These are phyloP conservation scores for Aquilaria sinensis DNA, from an alignment of 345 rosid genomes.

Conservation along the genomic window DNA sequence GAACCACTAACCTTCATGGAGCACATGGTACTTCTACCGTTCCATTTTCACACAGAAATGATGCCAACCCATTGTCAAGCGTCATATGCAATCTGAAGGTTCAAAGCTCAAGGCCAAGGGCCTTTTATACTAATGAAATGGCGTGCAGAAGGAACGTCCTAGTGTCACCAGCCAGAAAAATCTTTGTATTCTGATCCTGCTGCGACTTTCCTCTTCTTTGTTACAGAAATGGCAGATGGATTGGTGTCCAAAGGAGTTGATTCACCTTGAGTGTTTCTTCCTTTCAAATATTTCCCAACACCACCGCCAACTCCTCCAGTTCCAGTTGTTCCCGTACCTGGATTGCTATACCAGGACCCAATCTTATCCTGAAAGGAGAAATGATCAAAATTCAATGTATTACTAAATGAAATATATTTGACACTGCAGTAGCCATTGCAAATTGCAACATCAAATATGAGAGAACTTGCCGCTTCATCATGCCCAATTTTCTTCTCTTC, in stretches of 20 bases:
- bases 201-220: slow-evolving; percentile 67
- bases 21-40: no score
- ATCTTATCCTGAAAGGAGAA: slow-evolving; percentile 54
- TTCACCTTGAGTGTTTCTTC: slow-evolving; percentile 39
- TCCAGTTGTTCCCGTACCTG: slow-evolving; percentile 59
- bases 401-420: no score
- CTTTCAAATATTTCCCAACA: slow-evolving; percentile 74
- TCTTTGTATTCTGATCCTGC: slow-evolving; percentile 47
- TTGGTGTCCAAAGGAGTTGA: slow-evolving; percentile 26
- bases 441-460: background rate
- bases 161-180: slow-evolving; percentile 73
- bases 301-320: slow-evolving; percentile 46
- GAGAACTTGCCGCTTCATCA: slow-evolving; percentile 48
- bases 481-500: slow-evolving; percentile 43
- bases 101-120: no score
- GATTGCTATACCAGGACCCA: slow-evolving; percentile 95
- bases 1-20: no score
- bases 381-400: slow-evolving; percentile 1
- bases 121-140: no score
- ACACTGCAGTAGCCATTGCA: no score
- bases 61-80: no score
- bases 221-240: slow-evolving; percentile 21
- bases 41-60: no score
- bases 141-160: no score
- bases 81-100: no score